Base-by-base conservation (phyloP, 1,284 basidiomycete genomes). In the Irpex rosettiformis region DNA sequence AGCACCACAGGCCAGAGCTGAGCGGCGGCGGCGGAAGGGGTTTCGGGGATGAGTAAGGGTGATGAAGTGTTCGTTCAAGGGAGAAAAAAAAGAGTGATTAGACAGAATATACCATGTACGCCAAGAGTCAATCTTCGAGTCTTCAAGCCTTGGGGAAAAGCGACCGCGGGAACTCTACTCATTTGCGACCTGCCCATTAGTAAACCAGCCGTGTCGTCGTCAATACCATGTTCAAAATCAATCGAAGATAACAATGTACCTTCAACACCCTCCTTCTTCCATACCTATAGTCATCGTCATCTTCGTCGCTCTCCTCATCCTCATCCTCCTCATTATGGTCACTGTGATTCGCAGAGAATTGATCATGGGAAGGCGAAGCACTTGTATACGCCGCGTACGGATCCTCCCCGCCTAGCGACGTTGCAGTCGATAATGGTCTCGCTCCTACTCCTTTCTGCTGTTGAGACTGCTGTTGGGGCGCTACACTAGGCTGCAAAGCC, bases 191-290 rank as follows among this genome's bases (percentile, higher is more conserved):
- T 47, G 2, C 18, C 4, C 10, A 16, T 21, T 7, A 21, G 6
- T 16, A 13, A 47, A 24, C 43, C 4, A 6, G 10, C n/a, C 16
- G 43, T 18, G 21, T 45, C 21, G 10, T 16, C 33, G n/a, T 37
- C 33, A n/a, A 8, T 37, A 10, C 4, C 5, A 37, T 37, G 11
- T 37, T 16, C 10, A 10, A 37, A 8, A 11, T 37, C 33, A 37
- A 37, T 18, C n/a, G n/a, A n/a, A n/a, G n/a, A n/a, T n/a, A n/a
- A 18, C 43, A 47, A 64, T 74, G 40, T 47, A 81, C 79, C 77
- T 80, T 80, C 54, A 82, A 66, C 48, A 81, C 77, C 60, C 77
- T 60, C 54, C 64, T 56, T 61, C 70, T 70, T 48, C 62, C 70
- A 61, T 70, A 70, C 28, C 69, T 72, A 58, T 78, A n/a, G n/a